Evolutionary conservation across 1,284 basidiomycete species (phyloP).

Genomic region (Sporisorium graminicola): DNA sequence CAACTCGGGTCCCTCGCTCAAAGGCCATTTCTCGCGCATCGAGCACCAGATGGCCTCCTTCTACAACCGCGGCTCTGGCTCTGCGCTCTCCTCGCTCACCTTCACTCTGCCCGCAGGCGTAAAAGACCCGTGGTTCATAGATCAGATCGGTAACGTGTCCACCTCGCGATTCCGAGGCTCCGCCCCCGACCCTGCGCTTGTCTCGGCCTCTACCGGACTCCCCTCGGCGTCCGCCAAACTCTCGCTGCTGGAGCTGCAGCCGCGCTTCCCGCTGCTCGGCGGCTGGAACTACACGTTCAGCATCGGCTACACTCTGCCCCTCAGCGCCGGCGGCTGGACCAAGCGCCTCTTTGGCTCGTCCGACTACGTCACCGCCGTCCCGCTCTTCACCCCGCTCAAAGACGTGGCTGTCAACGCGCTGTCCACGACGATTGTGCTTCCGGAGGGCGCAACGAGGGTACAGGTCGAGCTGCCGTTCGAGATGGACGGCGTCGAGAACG

Average conservation of each 20-base stretch:
- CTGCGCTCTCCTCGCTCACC: constrained; percentile 79
- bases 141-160: constrained; percentile 90
- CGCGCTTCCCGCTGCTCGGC: constrained; percentile 92
- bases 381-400: constrained; percentile 85
- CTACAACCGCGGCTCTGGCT: constrained; percentile 75
- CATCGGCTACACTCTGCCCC: constrained; percentile 85
- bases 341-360: constrained; percentile 70
- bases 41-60: constrained; percentile 83
- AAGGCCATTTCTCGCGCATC: constrained; percentile 94
- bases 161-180: constrained; percentile 86
- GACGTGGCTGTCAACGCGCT: constrained; percentile 86
- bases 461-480: constrained; percentile 82
- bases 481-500: constrained; percentile 75
- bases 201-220: background rate
- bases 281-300: constrained; percentile 98
- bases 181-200: constrained; percentile 20
- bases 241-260: constrained; percentile 79
- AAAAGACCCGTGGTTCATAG: constrained; percentile 56
- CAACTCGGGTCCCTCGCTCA: constrained; percentile 90
- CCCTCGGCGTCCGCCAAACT: constrained; percentile 54
- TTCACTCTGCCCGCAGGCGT: constrained; percentile 72
- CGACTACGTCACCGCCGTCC: constrained; percentile 80
- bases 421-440: constrained; percentile 83
- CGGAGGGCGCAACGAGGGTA: constrained; percentile 88
- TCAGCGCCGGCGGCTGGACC: constrained; percentile 71